Evolutionary conservation across 371 early-diverging fungal genomes (phyloP).

Genomic region (Rhizopus sp.): DNA sequence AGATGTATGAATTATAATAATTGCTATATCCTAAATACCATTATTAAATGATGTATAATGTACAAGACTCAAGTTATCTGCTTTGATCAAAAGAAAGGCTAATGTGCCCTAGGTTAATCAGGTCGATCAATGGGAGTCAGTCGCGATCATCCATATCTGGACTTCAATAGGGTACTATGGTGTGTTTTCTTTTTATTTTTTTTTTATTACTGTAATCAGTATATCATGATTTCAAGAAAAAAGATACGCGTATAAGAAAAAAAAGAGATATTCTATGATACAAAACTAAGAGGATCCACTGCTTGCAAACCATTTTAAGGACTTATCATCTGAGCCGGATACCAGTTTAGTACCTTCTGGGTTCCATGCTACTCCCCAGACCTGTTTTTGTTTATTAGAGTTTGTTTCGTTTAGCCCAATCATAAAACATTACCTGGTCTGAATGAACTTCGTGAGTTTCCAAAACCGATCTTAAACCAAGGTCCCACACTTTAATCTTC

Average conservation of each 20-base stretch:
- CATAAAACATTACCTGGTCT: conserved; percentile 59
- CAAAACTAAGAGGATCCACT: conserved; percentile 42
- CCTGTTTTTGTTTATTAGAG: conserved; percentile 28
- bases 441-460: conserved; percentile 81
- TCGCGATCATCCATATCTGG: no score
- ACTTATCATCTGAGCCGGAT: conserved; percentile 73
- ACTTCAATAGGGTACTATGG: no score
- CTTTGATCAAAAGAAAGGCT: no score
- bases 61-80: no score
- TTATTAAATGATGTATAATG: no score
- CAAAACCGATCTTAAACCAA: conserved; percentile 68
- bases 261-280: conserved; percentile 6
- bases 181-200: no score
- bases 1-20: no score
- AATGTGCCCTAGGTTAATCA: no score
- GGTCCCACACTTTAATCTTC: conserved; percentile 83
- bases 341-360: conserved; percentile 75
- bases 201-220: no score
- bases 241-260: not conserved
- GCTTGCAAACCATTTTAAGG: conserved; percentile 55
- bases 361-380: conserved; percentile 82
- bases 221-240: not conserved
- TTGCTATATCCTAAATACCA: no score
- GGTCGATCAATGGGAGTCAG: no score
- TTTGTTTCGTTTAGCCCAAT: no score